These are phyloP conservation scores for Sporothrix pseudoabietina DNA, from an alignment of 2,329 filamentous ascomycete genomes.

Conservation along the genomic window DNA sequence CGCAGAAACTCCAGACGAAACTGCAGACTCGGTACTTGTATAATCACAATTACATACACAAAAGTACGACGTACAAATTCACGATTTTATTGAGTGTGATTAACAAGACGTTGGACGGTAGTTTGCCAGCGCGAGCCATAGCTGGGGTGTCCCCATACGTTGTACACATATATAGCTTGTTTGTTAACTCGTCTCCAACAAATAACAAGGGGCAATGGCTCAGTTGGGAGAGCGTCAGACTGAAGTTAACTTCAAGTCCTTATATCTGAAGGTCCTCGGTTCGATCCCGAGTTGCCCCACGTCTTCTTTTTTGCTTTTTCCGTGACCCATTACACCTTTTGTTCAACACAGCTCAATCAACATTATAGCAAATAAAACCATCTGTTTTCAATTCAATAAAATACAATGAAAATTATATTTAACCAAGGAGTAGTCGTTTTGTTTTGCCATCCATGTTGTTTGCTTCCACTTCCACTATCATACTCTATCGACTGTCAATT, in stretches of 20 bases:
- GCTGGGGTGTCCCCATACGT: neutral
- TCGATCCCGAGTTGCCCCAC: constrained; percentile 31
- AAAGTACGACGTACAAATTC: too few relatives aligned
- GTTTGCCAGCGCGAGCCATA: neutral
- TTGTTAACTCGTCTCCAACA: neutral
- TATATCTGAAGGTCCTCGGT: constrained; percentile 31
- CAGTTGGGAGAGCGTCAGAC: constrained; percentile 32
- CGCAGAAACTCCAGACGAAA: too few relatives aligned
- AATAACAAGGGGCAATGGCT: constrained; percentile 28
- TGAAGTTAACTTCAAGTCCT: constrained; percentile 25
- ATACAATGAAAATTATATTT: too few relatives aligned
- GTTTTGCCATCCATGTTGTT: too few relatives aligned
- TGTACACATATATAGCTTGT: neutral
- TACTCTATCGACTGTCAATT: neutral
- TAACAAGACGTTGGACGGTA: too few relatives aligned
- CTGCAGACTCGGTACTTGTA: too few relatives aligned
- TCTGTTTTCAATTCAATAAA: too few relatives aligned
- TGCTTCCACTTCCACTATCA: neutral
- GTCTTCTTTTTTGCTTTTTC: constrained; percentile 8
- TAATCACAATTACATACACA: too few relatives aligned
- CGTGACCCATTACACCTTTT: neutral
- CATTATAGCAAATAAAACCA: too few relatives aligned
- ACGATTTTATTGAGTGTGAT: too few relatives aligned
- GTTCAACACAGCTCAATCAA: neutral
- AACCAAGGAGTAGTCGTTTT: too few relatives aligned